phyloP scores from a whole-genome alignment of 1,284 basidiomycete species.

The Afroboletus lepidellus region DNA sequence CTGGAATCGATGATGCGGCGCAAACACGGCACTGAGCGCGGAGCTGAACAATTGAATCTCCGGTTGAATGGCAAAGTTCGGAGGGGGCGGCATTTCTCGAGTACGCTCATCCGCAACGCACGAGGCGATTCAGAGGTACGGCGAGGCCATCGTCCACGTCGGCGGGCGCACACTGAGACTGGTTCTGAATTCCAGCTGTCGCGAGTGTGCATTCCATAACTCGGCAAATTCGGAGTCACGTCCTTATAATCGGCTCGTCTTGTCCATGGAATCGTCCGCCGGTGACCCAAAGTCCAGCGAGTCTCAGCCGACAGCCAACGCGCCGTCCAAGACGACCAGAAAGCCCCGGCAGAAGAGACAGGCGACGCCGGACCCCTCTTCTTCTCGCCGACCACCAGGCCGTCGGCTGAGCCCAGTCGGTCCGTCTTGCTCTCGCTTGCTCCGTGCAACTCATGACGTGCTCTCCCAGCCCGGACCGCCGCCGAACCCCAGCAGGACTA shows the following conservation, averaged over 20 bases:
- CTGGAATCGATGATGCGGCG: background rate
- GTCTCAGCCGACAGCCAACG: slow-evolving; percentile 42
- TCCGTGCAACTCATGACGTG: slow-evolving; percentile 18
- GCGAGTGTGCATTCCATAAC: slow-evolving; percentile 11
- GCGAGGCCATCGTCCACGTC: slow-evolving; percentile 11
- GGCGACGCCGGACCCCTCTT: slow-evolving; percentile 26
- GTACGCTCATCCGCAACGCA: slow-evolving; percentile 5
- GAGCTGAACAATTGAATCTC: slow-evolving; percentile 28
- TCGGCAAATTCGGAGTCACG: slow-evolving; percentile 39
- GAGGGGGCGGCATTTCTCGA: slow-evolving; percentile 31
- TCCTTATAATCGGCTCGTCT: slow-evolving; percentile 27
- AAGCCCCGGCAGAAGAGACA: slow-evolving; percentile 51
- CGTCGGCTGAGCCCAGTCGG: slow-evolving; percentile 29
- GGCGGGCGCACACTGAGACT: slow-evolving; percentile 14
- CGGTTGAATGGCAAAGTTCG: slow-evolving; percentile 23
- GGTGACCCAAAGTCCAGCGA: slow-evolving; percentile 38
- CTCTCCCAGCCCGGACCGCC: slow-evolving; percentile 35
- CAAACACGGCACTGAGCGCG: slow-evolving; percentile 12
- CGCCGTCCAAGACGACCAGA: slow-evolving; percentile 36
- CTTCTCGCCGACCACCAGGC: slow-evolving; percentile 25
- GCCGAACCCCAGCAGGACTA: slow-evolving; percentile 39
- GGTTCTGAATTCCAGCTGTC: slow-evolving; percentile 5
- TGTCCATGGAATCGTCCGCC: slow-evolving; percentile 33
- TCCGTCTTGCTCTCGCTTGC: slow-evolving; percentile 13
- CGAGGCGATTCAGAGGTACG: slow-evolving; percentile 20